These are phyloP conservation scores for Colletotrichum tropicicola DNA, from an alignment of 2,329 filamentous ascomycete species.

Conservation along the genomic window DNA sequence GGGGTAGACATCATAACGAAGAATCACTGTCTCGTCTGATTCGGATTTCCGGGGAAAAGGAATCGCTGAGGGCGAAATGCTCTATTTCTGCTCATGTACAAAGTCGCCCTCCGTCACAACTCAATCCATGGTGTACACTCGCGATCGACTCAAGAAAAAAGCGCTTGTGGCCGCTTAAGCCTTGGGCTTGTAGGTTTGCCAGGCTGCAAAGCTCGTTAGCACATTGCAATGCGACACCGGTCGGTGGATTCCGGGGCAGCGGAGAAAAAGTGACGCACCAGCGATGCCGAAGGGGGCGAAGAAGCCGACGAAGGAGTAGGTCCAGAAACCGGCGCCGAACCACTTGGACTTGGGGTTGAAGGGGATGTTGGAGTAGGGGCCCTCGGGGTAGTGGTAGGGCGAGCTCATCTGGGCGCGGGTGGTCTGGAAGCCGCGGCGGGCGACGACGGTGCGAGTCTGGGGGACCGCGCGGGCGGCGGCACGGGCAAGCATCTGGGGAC, in stretches of 20 bases:
- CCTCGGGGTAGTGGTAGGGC: conserved; percentile 98
- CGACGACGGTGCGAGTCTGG: conserved; percentile 73
- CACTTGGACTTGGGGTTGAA: conserved; percentile 94
- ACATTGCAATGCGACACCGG: not conserved
- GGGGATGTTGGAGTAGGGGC: conserved; percentile 91
- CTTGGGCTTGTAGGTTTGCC: conserved; percentile 59
- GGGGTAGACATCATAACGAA: no score
- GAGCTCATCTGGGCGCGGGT: conserved; percentile 86
- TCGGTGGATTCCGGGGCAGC: not conserved
- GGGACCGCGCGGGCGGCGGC: conserved; percentile 67
- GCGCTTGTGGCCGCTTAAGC: conserved; percentile 38
- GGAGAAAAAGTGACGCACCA: conserved; percentile 54
- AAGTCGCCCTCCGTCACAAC: conserved; percentile 35
- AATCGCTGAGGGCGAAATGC: conserved; percentile 30
- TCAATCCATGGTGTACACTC: conserved; percentile 30
- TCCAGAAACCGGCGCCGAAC: conserved; percentile 87
- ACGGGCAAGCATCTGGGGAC: conserved; percentile 81
- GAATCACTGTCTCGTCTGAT: no score
- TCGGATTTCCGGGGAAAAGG: not conserved
- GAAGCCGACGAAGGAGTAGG: conserved; percentile 69
- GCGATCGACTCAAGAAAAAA: conserved; percentile 24
- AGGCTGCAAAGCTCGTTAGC: conserved; percentile 50
- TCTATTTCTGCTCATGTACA: conserved; percentile 46
- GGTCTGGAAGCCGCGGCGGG: conserved; percentile 93
- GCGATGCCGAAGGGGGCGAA: conserved; percentile 70